phyloP scores from a whole-genome alignment of 148 eudicot genomes.

The Amaranthus cruentus region DNA sequence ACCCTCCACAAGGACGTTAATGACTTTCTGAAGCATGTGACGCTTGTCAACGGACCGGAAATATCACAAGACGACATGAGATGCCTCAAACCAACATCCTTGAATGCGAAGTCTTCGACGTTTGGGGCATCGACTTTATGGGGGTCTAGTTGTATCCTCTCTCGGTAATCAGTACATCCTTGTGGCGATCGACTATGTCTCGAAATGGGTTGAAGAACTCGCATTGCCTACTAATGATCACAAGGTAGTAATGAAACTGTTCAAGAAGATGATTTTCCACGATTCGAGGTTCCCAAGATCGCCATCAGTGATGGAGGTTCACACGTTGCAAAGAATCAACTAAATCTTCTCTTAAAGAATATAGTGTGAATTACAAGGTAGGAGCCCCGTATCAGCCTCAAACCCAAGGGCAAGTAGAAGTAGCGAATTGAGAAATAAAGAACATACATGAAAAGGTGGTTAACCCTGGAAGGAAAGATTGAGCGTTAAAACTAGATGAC shows the following conservation, averaged over 20 bases:
- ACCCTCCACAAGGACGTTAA: too few relatives aligned
- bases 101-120: too few relatives aligned
- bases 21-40: too few relatives aligned
- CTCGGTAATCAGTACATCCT: too few relatives aligned
- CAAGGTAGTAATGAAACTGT: background rate
- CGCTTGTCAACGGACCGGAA: too few relatives aligned
- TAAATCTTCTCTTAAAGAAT: background rate
- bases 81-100: too few relatives aligned
- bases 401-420: constrained; percentile 9
- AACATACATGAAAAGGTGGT: background rate
- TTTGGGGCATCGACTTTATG: too few relatives aligned
- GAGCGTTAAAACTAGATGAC: background rate
- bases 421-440: constrained; percentile 15
- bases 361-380: constrained; percentile 1
- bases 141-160: too few relatives aligned
- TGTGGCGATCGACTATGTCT: too few relatives aligned
- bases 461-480: background rate
- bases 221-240: background rate
- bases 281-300: constrained; percentile 9
- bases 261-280: background rate
- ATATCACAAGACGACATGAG: too few relatives aligned
- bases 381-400: constrained; percentile 5
- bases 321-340: background rate
- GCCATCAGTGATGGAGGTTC: constrained; percentile 17
- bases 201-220: constrained; percentile 10